Conservation (phyloP, 371 early-diverging fungal genomes). For the Mucor ambiguus region DNA sequence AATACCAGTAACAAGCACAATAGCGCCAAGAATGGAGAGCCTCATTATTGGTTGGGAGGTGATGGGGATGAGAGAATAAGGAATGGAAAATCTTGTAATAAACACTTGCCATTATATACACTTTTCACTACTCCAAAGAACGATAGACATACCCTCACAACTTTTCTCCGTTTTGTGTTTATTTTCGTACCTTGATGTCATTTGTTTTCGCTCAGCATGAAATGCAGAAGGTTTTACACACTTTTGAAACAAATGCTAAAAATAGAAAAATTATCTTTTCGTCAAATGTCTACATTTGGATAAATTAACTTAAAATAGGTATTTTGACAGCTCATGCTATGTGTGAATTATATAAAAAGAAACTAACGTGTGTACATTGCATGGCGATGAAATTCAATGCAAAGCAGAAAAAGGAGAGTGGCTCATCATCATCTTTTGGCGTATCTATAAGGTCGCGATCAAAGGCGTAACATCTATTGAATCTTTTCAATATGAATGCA, state of each 20-base stretch:
- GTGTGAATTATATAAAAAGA: background rate
- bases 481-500: background rate
- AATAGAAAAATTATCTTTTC: constrained; percentile 1
- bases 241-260: background rate
- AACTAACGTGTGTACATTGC: background rate
- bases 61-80: background rate
- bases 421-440: background rate
- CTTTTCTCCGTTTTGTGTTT: background rate
- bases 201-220: background rate
- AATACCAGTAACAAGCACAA: background rate
- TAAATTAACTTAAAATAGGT: background rate
- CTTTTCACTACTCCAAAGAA: background rate
- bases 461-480: background rate
- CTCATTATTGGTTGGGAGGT: background rate
- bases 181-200: background rate
- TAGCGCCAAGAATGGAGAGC: background rate
- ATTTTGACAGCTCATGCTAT: background rate
- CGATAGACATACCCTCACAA: background rate
- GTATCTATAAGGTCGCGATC: background rate
- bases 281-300: background rate
- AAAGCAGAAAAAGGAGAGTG: background rate
- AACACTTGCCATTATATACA: background rate
- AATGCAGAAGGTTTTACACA: background rate
- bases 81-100: background rate
- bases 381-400: background rate